A percentile compares a stretch with the other conserved stretches of the same genome.
These are phyloP conservation scores for Pleurotus citrinopileatus DNA, from an alignment of 768 basidiomycete genomes.

Conservation along the genomic window DNA sequence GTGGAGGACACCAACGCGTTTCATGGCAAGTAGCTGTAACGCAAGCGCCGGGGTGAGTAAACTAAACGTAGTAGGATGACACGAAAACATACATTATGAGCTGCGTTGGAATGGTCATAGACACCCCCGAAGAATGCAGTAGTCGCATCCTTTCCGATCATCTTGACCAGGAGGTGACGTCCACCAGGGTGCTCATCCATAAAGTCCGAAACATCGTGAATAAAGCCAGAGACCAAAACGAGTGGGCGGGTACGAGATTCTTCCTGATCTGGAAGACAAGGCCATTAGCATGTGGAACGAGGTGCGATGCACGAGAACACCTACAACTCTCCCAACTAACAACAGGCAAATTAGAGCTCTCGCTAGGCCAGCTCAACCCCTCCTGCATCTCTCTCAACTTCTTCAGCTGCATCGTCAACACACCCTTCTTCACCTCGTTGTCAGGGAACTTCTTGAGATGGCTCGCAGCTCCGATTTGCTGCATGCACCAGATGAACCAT, in stretches of 20 bases:
- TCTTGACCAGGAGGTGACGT: slow-evolving; percentile 74
- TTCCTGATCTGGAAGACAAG: slow-evolving; percentile 56
- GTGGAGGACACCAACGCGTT: slow-evolving; percentile 56
- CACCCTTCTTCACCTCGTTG: slow-evolving; percentile 75
- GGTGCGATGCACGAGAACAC: slow-evolving; percentile 20
- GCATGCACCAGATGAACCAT: slow-evolving; percentile 76
- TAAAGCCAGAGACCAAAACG: slow-evolving; percentile 86
- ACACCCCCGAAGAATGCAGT: slow-evolving; percentile 88
- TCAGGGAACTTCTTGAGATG: slow-evolving; percentile 66
- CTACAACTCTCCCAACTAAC: slow-evolving; percentile 84
- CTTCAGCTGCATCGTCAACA: slow-evolving; percentile 92
- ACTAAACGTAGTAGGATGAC: not conserved
- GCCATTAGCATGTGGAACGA: slow-evolving; percentile 2
- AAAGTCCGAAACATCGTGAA: slow-evolving; percentile 83
- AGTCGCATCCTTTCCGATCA: slow-evolving; percentile 87
- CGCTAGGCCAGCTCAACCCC: slow-evolving; percentile 72
- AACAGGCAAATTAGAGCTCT: slow-evolving; percentile 71
- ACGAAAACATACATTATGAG: slow-evolving; percentile 41
- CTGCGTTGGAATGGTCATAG: slow-evolving; percentile 59
- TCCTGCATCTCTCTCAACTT: slow-evolving; percentile 78
- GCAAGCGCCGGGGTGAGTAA: not conserved
- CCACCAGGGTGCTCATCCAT: slow-evolving; percentile 92
- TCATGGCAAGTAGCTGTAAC: slow-evolving; percentile 50
- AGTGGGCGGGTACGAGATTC: slow-evolving; percentile 78
- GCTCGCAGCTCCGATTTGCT: slow-evolving; percentile 60